These are phyloP conservation scores for Meira nashicola DNA, from an alignment of 1,284 basidiomycete species.

Conservation along the genomic window DNA sequence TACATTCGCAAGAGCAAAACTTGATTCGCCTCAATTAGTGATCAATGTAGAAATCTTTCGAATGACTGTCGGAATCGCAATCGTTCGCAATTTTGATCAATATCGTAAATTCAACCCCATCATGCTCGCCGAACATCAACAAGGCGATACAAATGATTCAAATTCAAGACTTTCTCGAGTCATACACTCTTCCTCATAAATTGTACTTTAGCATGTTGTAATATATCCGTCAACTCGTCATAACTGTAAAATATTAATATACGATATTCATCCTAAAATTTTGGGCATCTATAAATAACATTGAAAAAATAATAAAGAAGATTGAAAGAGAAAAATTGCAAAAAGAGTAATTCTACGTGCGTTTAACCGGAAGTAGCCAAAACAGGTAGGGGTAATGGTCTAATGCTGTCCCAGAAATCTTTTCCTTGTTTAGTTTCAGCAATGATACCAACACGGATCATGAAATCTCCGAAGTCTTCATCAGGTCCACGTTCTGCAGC, in stretches of 20 bases:
- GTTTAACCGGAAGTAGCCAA: slow-evolving; percentile 5
- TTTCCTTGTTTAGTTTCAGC: slow-evolving; percentile 41
- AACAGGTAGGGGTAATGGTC: slow-evolving; percentile 5
- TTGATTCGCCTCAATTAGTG: not conserved
- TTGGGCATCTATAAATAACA: not conserved
- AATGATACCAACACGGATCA: slow-evolving; percentile 59
- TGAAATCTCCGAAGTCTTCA: slow-evolving; percentile 92
- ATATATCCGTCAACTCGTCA: not conserved
- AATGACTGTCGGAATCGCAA: not conserved
- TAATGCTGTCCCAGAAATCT: slow-evolving; percentile 29
- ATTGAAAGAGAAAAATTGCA: not conserved
- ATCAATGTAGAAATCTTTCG: slow-evolving; percentile 3
- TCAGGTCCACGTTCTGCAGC: slow-evolving; percentile 82
- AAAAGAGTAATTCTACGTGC: not conserved
- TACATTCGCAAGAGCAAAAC: not conserved
- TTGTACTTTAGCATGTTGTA: not conserved
- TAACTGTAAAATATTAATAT: not conserved
- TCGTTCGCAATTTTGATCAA: not conserved
- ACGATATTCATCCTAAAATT: not conserved
- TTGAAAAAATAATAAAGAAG: not conserved
- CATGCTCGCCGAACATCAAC: slow-evolving; percentile 5
- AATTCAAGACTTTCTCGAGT: not conserved
- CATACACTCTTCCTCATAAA: not conserved
- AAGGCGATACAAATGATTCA: not conserved
- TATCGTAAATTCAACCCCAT: not conserved